phyloP scores from a whole-genome alignment of 2,329 filamentous ascomycete species.

The Penicillium sp. region DNA sequence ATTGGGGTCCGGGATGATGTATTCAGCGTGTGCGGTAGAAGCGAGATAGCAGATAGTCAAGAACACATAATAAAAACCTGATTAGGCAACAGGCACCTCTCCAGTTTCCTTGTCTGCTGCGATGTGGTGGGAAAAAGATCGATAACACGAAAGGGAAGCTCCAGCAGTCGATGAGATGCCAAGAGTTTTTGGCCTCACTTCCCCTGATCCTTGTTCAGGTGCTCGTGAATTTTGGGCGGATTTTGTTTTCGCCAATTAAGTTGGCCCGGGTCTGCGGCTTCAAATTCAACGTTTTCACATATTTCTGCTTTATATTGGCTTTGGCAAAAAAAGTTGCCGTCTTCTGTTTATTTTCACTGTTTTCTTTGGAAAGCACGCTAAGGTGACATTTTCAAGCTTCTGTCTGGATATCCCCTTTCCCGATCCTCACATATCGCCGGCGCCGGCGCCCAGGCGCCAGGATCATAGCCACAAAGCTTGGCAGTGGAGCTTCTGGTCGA shows the following conservation, averaged over 20 bases:
- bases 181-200: conserved; percentile 5
- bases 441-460: conserved; percentile 28
- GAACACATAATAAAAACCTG: background rate
- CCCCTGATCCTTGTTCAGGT: background rate
- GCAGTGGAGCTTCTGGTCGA: conserved; percentile 34
- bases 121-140: background rate
- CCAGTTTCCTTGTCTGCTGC: background rate
- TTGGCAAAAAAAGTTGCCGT: background rate
- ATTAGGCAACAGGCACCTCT: conserved; percentile 1
- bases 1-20: conserved; percentile 4
- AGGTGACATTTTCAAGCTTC: background rate
- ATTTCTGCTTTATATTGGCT: background rate
- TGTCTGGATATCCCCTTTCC: conserved; percentile 1
- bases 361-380: background rate
- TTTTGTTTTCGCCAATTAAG: background rate
- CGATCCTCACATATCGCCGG: conserved; percentile 9
- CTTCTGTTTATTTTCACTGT: background rate
- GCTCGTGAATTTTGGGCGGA: background rate
- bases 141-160: background rate
- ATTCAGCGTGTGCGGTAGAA: background rate
- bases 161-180: background rate
- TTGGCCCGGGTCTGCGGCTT: background rate
- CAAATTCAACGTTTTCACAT: background rate
- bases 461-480: conserved; percentile 31
- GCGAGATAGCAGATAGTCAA: background rate